These are phyloP conservation scores for Colletotrichum sojae DNA, from an alignment of 2,329 filamentous ascomycete species.

Conservation along the genomic window DNA sequence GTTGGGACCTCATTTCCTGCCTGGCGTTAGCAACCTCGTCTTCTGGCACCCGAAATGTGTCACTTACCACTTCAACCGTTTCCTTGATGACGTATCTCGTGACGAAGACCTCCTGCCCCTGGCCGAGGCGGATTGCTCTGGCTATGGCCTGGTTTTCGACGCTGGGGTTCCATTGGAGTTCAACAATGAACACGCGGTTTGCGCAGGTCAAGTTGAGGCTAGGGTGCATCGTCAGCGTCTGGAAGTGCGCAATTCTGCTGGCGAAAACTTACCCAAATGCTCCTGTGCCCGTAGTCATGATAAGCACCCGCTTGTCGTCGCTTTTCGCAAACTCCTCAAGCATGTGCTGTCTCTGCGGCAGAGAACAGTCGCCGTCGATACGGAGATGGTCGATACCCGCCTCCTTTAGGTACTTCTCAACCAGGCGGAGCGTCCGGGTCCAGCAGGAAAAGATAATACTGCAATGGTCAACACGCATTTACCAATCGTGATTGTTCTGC, in stretches of 20 bases:
- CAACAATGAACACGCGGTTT: conserved; percentile 64
- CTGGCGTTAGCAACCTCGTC: neutral
- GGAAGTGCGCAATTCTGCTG: neutral
- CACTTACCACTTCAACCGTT: conserved; percentile 60
- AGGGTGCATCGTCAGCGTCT: accelerated
- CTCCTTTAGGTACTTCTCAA: conserved; percentile 48
- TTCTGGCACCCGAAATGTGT: no score
- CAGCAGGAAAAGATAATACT: conserved; percentile 64
- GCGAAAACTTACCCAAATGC: conserved; percentile 59
- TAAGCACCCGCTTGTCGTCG: conserved; percentile 52
- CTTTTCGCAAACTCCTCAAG: conserved; percentile 55
- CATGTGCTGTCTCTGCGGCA: conserved; percentile 52
- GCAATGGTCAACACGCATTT: neutral
- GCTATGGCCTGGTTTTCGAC: conserved; percentile 67
- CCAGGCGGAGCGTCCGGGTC: conserved; percentile 58
- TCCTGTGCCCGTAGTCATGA: conserved; percentile 68
- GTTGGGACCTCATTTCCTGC: conserved; percentile 38
- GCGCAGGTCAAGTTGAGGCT: conserved; percentile 65
- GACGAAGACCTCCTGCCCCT: conserved; percentile 58
- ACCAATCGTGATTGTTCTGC: conserved; percentile 2
- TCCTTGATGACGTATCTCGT: conserved; percentile 60
- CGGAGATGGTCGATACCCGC: conserved; percentile 50
- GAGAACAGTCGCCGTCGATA: conserved; percentile 60
- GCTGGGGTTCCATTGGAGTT: conserved; percentile 69
- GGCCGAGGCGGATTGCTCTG: conserved; percentile 62